Evolutionary conservation across 306 rosid species (phyloP).

Genomic region (Rosa persica): DNA sequence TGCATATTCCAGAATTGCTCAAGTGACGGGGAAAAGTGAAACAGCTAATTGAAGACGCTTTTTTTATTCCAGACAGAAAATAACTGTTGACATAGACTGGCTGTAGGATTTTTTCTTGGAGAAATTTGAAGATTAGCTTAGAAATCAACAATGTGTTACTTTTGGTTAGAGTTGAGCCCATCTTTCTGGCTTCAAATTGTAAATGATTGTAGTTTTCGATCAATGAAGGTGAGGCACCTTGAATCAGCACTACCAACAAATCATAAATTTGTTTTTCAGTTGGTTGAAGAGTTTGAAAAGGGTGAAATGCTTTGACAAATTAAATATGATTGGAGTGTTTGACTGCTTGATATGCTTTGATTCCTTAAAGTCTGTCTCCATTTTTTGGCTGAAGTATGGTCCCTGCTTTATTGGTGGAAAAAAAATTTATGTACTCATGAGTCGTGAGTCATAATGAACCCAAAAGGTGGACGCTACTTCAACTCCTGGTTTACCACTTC

Average conservation of each 20-base stretch:
- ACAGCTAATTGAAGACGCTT: conserved; percentile 10
- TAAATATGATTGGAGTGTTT: background rate
- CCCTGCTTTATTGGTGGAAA: background rate
- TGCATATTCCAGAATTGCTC: background rate
- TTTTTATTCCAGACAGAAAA: conserved; percentile 34
- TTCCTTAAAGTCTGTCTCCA: conserved; percentile 2
- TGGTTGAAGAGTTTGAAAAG: background rate
- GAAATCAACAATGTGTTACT: background rate
- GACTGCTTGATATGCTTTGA: background rate
- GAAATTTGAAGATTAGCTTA: conserved; percentile 9
- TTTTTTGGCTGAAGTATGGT: background rate
- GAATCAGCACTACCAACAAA: background rate
- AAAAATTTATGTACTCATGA: background rate
- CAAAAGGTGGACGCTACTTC: background rate
- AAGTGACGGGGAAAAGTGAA: conserved; percentile 19
- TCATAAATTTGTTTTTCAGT: background rate
- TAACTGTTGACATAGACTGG: conserved; percentile 3
- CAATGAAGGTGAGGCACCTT: conserved; percentile 9
- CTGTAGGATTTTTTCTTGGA: conserved; percentile 24
- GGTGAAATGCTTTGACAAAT: background rate
- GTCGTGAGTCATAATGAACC: background rate
- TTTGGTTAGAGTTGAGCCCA: background rate
- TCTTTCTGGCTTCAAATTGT: conserved; percentile 16
- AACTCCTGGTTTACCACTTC: background rate
- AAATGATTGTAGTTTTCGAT: conserved; percentile 12